phyloP scores from a whole-genome alignment of 192 early-diverging fungal genomes.

The Glomus cerebriforme region DNA sequence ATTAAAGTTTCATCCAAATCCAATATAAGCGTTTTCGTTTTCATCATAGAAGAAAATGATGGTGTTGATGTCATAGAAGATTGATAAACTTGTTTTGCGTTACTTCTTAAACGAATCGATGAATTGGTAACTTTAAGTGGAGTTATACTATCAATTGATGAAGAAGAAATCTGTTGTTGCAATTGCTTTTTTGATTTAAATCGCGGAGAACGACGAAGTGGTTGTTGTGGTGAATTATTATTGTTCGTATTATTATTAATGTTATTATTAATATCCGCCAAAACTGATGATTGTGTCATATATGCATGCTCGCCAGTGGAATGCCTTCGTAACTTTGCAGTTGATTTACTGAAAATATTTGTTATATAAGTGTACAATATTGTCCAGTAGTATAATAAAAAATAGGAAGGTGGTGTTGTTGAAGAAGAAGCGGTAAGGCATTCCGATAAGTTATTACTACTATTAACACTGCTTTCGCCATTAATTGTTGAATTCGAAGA shows the following conservation, averaged over 20 bases:
- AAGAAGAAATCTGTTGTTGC: constrained; percentile 18
- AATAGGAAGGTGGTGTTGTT: constrained; percentile 20
- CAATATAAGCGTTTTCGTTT: constrained; percentile 66
- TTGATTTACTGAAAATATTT: constrained; percentile 28
- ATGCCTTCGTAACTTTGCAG: background rate
- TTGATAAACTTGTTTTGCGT: background rate
- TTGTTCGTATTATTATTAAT: background rate
- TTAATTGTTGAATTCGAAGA: constrained; percentile 21
- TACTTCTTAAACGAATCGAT: background rate
- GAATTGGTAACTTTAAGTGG: background rate
- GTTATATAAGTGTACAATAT: constrained; percentile 23
- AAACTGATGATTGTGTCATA: constrained; percentile 3
- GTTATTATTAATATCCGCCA: background rate
- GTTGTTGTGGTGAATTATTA: constrained; percentile 1
- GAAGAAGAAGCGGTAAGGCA: constrained; percentile 7
- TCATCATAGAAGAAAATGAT: constrained; percentile 23
- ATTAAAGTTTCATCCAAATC: constrained; percentile 86
- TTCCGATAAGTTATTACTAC: constrained; percentile 11
- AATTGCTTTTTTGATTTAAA: constrained; percentile 23
- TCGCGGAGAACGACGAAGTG: constrained; percentile 20
- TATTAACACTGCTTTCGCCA: background rate
- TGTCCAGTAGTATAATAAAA: constrained; percentile 30
- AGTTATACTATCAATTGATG: background rate
- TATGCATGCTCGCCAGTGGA: constrained; percentile 13
- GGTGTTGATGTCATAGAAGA: constrained; percentile 8